Percentiles rank a stretch among this genome's conserved stretches.
phyloP scores from a whole-genome alignment of 768 basidiomycete species.

The Vararia minispora region DNA sequence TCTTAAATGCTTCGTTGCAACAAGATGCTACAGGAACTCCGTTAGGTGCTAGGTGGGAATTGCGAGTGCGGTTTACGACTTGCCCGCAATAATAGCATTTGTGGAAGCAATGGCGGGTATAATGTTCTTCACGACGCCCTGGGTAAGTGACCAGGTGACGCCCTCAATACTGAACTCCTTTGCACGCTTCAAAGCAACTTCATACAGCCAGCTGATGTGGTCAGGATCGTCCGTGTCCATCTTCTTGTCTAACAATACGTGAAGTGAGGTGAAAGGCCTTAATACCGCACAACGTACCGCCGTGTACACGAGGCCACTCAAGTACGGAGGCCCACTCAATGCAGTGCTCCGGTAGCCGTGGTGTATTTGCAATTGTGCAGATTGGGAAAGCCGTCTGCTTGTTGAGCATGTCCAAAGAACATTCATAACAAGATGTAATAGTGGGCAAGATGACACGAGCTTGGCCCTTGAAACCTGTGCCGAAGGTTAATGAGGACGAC shows the following conservation, averaged over 20 bases:
- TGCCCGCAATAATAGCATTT: slow-evolving; percentile 95
- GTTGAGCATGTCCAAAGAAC: slow-evolving; percentile 96
- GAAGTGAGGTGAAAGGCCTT: not conserved
- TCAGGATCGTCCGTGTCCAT: slow-evolving; percentile 97
- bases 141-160: slow-evolving; percentile 94
- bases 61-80: slow-evolving; percentile 9
- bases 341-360: slow-evolving; percentile 95
- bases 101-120: slow-evolving; percentile 98
- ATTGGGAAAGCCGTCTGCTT: slow-evolving; percentile 96
- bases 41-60: not conserved
- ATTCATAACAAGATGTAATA: slow-evolving; percentile 94
- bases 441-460: slow-evolving; percentile 94
- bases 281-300: slow-evolving; percentile 39
- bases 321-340: slow-evolving; percentile 99
- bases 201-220: slow-evolving; percentile 90
- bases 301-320: slow-evolving; percentile 93
- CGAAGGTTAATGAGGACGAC: not conserved
- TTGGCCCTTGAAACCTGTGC: slow-evolving; percentile 92
- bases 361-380: slow-evolving; percentile 98
- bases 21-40: slow-evolving; percentile 58
- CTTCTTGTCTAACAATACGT: slow-evolving; percentile 64
- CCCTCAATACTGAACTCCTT: slow-evolving; percentile 96
- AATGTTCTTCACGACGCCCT: slow-evolving; percentile 99
- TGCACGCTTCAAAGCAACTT: slow-evolving; percentile 69
- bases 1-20: slow-evolving; percentile 99